A percentile compares a stretch with the other conserved stretches of the same genome.
Evolutionary conservation across 169 alveolate species (phyloP).

Genomic region (Theileria parva): DNA sequence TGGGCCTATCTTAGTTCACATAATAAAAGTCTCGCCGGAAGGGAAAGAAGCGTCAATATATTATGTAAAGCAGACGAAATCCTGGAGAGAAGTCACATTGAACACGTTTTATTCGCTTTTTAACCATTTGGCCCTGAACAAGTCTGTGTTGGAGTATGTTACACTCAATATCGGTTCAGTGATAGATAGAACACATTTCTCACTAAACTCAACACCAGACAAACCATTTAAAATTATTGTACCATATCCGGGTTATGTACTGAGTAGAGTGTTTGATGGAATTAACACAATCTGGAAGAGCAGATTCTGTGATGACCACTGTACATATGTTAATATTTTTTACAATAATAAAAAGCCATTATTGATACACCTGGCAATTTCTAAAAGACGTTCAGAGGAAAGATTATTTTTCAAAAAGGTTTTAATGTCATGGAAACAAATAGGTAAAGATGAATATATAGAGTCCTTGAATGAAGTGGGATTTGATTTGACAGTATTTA

Average conservation of each 20-base stretch:
- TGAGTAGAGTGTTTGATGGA: constrained; percentile 27
- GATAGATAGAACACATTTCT: constrained; percentile 19
- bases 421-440: constrained; percentile 7
- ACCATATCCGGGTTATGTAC: constrained; percentile 18
- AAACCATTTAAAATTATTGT: constrained; percentile 4
- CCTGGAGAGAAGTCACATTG: constrained; percentile 3
- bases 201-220: not conserved
- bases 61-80: not conserved
- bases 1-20: constrained; percentile 2
- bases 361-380: constrained; percentile 4
- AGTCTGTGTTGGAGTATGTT: constrained; percentile 12
- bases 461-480: constrained; percentile 7
- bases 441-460: constrained; percentile 6
- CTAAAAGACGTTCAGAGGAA: not conserved
- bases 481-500: not conserved
- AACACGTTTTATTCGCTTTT: not conserved
- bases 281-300: constrained; percentile 29
- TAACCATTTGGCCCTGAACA: constrained; percentile 8
- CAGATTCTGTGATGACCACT: not conserved
- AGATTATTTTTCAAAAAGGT: constrained; percentile 22
- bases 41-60: not conserved
- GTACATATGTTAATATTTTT: constrained; percentile 16
- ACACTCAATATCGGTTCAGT: constrained; percentile 8
- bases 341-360: not conserved
- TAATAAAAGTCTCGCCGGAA: not conserved